phyloP scores from a whole-genome alignment of 805 yeast species.

The Saccharomycopsis sp. region DNA sequence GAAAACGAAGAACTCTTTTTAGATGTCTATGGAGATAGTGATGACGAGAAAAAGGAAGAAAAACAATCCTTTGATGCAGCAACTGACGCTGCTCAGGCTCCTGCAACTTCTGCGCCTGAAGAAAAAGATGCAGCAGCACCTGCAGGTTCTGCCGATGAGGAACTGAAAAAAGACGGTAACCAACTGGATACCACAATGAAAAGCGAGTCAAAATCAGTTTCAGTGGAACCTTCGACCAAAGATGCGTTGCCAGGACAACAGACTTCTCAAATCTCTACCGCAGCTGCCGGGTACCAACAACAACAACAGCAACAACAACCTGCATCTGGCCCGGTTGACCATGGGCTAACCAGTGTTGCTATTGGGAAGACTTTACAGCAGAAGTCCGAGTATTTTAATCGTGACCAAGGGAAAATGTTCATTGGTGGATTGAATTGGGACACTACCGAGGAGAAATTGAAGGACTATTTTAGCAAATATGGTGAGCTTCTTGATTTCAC shows the following conservation, averaged over 20 bases:
- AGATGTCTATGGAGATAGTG: constrained; percentile 1
- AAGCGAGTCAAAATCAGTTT: neutral
- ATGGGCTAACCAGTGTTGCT: constrained; percentile 17
- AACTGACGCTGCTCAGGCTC: neutral
- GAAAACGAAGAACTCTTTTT: constrained; percentile 4
- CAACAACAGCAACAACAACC: constrained; percentile 7
- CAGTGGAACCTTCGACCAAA: constrained; percentile 4
- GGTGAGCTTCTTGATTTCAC: constrained; percentile 86
- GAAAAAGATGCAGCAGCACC: neutral
- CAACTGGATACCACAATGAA: neutral
- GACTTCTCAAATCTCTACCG: neutral
- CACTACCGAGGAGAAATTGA: constrained; percentile 82
- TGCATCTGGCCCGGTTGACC: constrained; percentile 19
- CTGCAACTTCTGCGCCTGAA: neutral
- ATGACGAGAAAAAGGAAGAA: neutral
- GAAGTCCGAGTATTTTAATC: constrained; percentile 30
- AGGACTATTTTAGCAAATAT: constrained; percentile 74
- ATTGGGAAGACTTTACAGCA: constrained; percentile 19
- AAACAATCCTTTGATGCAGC: neutral
- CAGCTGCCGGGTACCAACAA: too few relatives aligned
- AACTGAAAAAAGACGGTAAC: neutral
- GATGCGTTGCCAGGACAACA: constrained; percentile 9
- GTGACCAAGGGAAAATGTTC: constrained; percentile 87
- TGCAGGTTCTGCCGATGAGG: neutral
- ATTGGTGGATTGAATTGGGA: constrained; percentile 98